Conservation (phyloP, 2,329 filamentous ascomycete genomes). For the Colletotrichum theobromicola region DNA sequence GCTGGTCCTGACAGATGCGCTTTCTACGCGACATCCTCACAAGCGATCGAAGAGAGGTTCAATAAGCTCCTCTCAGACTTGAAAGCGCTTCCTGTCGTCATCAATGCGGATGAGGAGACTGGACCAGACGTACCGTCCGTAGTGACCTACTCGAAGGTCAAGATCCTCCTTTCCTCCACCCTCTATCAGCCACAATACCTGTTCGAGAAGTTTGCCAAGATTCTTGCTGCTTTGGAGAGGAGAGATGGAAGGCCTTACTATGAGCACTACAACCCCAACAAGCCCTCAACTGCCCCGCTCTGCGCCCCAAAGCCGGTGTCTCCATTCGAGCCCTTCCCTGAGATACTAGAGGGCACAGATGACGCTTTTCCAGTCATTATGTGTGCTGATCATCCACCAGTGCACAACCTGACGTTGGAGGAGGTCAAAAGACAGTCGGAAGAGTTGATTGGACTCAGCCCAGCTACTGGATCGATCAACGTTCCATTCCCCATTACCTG, state of each 20-base stretch:
- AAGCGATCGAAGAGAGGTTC: conserved; percentile 44
- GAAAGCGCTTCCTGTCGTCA: conserved; percentile 46
- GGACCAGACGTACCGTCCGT: conserved; percentile 50
- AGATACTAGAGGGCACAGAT: conserved; percentile 35
- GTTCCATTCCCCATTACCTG: conserved; percentile 44
- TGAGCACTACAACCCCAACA: conserved; percentile 24
- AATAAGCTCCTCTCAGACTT: conserved; percentile 44
- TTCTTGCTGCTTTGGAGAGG: conserved; percentile 46
- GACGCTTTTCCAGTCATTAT: conserved; percentile 52
- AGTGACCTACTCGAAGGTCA: conserved; percentile 55
- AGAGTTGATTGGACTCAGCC: conserved; percentile 40
- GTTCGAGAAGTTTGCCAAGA: conserved; percentile 46
- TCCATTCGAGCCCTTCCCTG: conserved; percentile 33
- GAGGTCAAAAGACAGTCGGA: conserved; percentile 39
- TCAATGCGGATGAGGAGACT: conserved; percentile 31
- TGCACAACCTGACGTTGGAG: conserved; percentile 32
- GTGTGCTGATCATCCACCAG: conserved; percentile 45
- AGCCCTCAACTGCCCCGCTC: conserved; percentile 23
- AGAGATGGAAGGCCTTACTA: conserved; percentile 52
- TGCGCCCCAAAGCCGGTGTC: conserved; percentile 35
- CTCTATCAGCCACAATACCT: conserved; percentile 50
- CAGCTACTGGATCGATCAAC: conserved; percentile 48
- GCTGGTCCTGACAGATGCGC: conserved; percentile 54
- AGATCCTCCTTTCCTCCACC: conserved; percentile 43
- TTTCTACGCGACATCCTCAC: conserved; percentile 42